Percentiles rank a stretch among this genome's conserved stretches.
Conservation (phyloP, 768 basidiomycete species). For the Podaxis carcinomalis region DNA sequence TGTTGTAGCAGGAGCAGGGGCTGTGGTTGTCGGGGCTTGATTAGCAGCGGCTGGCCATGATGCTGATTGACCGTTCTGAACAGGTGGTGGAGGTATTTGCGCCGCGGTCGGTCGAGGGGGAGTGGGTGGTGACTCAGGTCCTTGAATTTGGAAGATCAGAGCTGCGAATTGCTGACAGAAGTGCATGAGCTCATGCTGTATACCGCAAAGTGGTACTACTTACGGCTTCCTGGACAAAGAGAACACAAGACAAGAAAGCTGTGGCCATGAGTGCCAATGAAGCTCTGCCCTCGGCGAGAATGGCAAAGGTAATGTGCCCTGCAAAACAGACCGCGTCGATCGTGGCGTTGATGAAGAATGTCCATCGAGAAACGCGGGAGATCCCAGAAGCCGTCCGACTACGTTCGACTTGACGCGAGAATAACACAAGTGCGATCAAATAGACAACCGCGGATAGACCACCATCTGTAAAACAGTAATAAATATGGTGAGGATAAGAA, state of each 20-base stretch:
- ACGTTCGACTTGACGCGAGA: slow-evolving; percentile 68
- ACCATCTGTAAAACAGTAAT: slow-evolving; percentile 49
- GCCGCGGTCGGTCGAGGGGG: slow-evolving; percentile 14
- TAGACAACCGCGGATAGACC: slow-evolving; percentile 66
- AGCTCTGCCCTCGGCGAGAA: slow-evolving; percentile 76
- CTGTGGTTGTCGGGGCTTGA: background rate
- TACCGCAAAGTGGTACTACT: slow-evolving; percentile 20
- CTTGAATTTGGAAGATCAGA: slow-evolving; percentile 78
- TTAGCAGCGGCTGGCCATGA: background rate
- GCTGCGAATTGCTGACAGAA: slow-evolving; percentile 72
- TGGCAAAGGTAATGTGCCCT: slow-evolving; percentile 84
- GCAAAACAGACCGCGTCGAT: slow-evolving; percentile 85
- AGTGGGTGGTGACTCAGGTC: slow-evolving; percentile 53
- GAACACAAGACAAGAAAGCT: slow-evolving; percentile 75
- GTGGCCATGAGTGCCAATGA: slow-evolving; percentile 81
- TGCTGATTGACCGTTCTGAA: background rate
- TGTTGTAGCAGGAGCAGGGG: background rate
- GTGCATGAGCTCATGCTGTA: background rate
- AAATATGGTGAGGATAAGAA: slow-evolving; percentile 2
- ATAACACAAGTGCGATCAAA: slow-evolving; percentile 58
- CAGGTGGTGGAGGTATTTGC: slow-evolving; percentile 13
- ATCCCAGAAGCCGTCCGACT: slow-evolving; percentile 78
- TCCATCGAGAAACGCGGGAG: slow-evolving; percentile 77
- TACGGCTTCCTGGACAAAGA: slow-evolving; percentile 83
- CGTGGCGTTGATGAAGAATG: slow-evolving; percentile 73